phyloP scores from a whole-genome alignment of 192 early-diverging fungal genomes.

The Coemansia sp. region DNA sequence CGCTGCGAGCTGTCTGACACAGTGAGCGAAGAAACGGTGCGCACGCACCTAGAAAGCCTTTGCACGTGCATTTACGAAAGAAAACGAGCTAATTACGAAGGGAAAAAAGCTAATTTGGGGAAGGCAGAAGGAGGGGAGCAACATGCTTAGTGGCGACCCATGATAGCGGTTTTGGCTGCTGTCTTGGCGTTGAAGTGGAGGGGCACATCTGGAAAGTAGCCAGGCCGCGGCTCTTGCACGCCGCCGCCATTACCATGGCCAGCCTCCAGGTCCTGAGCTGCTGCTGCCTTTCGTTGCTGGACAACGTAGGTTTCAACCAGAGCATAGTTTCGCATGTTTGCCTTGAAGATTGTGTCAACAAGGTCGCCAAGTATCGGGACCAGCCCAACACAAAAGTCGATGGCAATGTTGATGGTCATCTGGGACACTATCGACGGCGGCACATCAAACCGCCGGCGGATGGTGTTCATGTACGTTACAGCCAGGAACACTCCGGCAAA shows the following conservation, averaged over 20 bases:
- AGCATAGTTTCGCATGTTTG: conserved; percentile 47
- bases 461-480: conserved; percentile 24
- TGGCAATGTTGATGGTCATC: conserved; percentile 47
- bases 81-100: not conserved
- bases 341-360: conserved; percentile 44
- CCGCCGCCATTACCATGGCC: not conserved
- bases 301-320: conserved; percentile 35
- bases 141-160: not conserved
- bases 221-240: conserved; percentile 9
- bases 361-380: conserved; percentile 53
- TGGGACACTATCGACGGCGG: conserved; percentile 35
- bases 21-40: not conserved
- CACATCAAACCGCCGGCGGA: conserved; percentile 23
- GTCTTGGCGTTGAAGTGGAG: conserved; percentile 7
- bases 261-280: conserved; percentile 9
- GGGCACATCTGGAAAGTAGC: conserved; percentile 19
- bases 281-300: conserved; percentile 5
- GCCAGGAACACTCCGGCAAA: conserved; percentile 37
- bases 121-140: not conserved
- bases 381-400: conserved; percentile 45
- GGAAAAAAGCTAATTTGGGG: not conserved
- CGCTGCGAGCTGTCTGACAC: not conserved
- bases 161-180: conserved; percentile 3
- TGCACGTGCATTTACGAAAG: not conserved
- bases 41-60: not conserved